Conservation (phyloP, 805 yeast genomes). For the Saturnispora sanitii region DNA sequence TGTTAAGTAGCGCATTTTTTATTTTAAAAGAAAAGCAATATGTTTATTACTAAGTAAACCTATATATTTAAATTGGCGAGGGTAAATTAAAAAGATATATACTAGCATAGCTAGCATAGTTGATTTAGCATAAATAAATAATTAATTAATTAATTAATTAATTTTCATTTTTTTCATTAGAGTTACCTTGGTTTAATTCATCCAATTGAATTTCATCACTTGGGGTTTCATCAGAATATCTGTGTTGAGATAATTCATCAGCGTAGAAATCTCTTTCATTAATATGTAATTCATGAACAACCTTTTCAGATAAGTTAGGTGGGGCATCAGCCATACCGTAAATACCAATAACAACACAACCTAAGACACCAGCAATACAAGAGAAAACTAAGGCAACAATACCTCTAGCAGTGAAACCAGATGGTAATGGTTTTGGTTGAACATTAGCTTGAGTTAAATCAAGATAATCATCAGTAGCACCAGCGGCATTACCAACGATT, state of each 20-base stretch:
- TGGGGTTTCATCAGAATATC: conserved; percentile 12
- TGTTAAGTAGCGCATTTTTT: too few relatives aligned
- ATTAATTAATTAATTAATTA: background rate
- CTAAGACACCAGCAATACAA: conserved; percentile 73
- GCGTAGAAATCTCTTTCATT: conserved; percentile 32
- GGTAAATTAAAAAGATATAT: background rate
- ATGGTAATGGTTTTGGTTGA: conserved; percentile 60
- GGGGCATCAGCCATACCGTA: conserved; percentile 84
- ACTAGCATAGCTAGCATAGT: background rate
- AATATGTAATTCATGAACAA: conserved; percentile 44
- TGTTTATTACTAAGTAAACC: too few relatives aligned
- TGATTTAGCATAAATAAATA: background rate
- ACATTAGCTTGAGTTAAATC: conserved; percentile 68
- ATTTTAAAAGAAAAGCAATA: background rate
- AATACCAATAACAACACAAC: conserved; percentile 62
- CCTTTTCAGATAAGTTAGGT: conserved; percentile 48
- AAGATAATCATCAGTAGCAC: conserved; percentile 48
- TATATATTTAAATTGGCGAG: background rate
- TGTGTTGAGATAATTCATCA: conserved; percentile 7
- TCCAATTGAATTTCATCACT: conserved; percentile 6
- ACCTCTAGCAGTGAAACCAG: conserved; percentile 92
- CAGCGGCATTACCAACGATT: conserved; percentile 82
- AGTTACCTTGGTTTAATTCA: background rate
- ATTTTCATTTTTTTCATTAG: conserved; percentile 2
- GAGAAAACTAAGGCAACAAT: conserved; percentile 90